Conservation (phyloP, 2,329 filamentous ascomycete species). For the Hypoxylon sp. region DNA sequence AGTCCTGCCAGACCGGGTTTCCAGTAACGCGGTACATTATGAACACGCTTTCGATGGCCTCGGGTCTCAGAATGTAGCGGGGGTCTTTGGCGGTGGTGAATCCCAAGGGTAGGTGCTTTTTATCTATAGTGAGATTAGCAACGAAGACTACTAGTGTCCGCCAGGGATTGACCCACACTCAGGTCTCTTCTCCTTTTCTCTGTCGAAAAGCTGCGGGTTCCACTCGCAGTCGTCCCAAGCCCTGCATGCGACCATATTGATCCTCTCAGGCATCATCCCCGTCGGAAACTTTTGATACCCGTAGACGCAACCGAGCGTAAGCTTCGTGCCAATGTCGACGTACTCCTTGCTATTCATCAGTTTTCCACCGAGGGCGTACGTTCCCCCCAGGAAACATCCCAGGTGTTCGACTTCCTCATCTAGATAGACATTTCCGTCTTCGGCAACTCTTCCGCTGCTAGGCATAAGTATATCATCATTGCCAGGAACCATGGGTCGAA, state of each 20-base stretch:
- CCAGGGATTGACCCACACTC: conserved; percentile 42
- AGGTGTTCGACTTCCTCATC: conserved; percentile 67
- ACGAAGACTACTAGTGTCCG: too few species aligned
- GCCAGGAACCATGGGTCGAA: conserved; percentile 72
- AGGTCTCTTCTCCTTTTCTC: conserved; percentile 43
- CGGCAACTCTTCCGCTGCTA: conserved; percentile 57
- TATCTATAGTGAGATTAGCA: conserved; percentile 41
- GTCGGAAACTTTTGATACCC: conserved; percentile 68
- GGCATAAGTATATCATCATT: conserved; percentile 71
- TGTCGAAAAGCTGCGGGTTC: conserved; percentile 42
- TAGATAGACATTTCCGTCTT: conserved; percentile 24
- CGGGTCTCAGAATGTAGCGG: conserved; percentile 51
- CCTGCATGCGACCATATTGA: conserved; percentile 61
- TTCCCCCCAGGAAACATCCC: conserved; percentile 77
- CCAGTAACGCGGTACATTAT: conserved; percentile 52
- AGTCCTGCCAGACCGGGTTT: conserved; percentile 45
- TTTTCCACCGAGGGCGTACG: conserved; percentile 75
- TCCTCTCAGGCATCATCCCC: conserved; percentile 72
- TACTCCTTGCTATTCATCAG: conserved; percentile 68
- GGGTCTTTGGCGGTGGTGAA: conserved; percentile 66
- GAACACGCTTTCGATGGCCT: conserved; percentile 53
- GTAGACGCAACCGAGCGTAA: conserved; percentile 74
- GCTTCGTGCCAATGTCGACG: conserved; percentile 66
- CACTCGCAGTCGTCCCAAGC: conserved; percentile 52
- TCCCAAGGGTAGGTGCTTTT: conserved; percentile 58